Conservation (phyloP, 257 asterid species). For the Haberlea rhodopensis region DNA sequence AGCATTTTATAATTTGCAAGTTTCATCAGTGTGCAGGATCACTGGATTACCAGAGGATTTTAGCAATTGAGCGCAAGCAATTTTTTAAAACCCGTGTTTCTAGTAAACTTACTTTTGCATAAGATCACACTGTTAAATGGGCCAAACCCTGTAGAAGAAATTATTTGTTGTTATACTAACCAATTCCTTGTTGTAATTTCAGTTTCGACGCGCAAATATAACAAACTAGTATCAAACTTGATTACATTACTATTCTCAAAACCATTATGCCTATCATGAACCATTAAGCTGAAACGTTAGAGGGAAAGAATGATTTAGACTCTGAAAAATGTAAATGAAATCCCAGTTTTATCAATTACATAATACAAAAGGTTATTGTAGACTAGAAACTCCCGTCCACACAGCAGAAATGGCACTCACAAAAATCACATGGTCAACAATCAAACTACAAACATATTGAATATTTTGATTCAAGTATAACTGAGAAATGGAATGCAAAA, state of each 20-base stretch:
- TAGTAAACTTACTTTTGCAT: no score
- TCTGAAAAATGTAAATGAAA: neutral
- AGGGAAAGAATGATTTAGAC: neutral
- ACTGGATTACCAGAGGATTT: neutral
- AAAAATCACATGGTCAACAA: neutral
- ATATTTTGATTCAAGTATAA: neutral
- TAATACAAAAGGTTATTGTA: neutral
- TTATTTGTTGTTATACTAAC: neutral
- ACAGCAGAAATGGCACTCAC: slow-evolving; percentile 7
- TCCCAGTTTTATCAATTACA: neutral
- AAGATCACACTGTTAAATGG: no score
- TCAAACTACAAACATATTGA: neutral
- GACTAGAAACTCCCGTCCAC: neutral
- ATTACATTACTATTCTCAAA: neutral
- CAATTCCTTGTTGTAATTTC: neutral
- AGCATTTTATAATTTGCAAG: neutral
- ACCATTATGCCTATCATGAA: neutral
- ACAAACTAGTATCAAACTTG: slow-evolving; percentile 16
- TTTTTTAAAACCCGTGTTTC: no score
- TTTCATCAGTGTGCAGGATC: neutral
- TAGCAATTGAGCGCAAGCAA: no score
- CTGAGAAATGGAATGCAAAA: neutral
- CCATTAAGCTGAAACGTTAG: neutral
- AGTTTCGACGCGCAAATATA: neutral
- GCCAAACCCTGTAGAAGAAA: no score